A percentile compares a stretch with the other conserved stretches of the same genome.
Evolutionary conservation across 1,139 yeast species (phyloP).

Genomic region (Pichia sp.): DNA sequence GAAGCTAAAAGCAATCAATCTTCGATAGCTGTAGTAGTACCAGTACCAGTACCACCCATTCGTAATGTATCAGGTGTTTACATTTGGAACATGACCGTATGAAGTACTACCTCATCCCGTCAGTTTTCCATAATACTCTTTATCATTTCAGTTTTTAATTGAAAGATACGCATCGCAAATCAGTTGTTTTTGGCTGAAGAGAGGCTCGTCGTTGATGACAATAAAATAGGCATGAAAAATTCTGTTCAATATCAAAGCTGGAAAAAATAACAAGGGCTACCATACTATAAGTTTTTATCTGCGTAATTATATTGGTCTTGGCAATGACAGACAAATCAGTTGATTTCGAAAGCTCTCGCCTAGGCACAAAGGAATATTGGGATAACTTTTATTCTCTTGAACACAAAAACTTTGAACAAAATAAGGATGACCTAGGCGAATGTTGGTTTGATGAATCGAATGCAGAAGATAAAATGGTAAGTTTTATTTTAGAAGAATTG

Average conservation of each 20-base stretch:
- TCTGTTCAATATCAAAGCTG: too few species aligned
- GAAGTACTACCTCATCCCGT: conserved; percentile 37
- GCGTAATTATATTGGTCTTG: too few species aligned
- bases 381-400: conserved; percentile 76
- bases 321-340: conserved; percentile 38
- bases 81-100: conserved; percentile 54
- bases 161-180: conserved; percentile 66
- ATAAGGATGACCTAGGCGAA: conserved; percentile 85
- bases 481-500: conserved; percentile 40
- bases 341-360: conserved; percentile 51
- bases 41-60: conserved; percentile 76
- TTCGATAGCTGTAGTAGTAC: conserved; percentile 63
- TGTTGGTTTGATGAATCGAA: conserved; percentile 93
- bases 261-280: too few species aligned
- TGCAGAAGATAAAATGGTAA: conserved; percentile 77
- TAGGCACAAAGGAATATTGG: conserved; percentile 86
- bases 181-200: conserved; percentile 47
- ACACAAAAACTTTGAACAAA: conserved; percentile 57
- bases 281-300: too few species aligned
- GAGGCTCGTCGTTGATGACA: conserved; percentile 44
- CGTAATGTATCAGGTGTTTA: conserved; percentile 67
- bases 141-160: conserved; percentile 39
- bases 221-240: conserved; percentile 65
- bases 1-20: conserved; percentile 59
- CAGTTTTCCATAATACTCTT: conserved; percentile 51